These are phyloP conservation scores for Alternaria triticimaculans DNA, from an alignment of 2,329 filamentous ascomycete species.

Conservation along the genomic window DNA sequence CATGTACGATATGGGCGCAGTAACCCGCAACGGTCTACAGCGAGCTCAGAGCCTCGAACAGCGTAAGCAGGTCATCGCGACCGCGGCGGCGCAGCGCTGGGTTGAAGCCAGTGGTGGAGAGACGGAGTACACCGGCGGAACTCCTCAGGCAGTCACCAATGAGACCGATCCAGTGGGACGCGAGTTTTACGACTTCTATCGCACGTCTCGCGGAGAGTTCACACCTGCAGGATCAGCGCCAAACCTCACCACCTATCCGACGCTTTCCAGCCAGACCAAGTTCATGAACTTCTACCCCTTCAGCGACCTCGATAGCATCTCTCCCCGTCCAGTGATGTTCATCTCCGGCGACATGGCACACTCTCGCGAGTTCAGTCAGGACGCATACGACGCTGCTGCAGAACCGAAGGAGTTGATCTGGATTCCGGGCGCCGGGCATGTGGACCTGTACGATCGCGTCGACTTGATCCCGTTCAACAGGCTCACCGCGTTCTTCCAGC, in stretches of 20 bases:
- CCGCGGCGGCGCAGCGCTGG: slow-evolving; percentile 16
- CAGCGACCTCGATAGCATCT: slow-evolving; percentile 38
- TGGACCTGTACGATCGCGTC: slow-evolving; percentile 49
- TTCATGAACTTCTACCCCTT: slow-evolving; percentile 45
- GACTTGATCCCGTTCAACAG: slow-evolving; percentile 46
- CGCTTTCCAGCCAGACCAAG: slow-evolving; percentile 34
- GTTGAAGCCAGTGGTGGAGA: slow-evolving; percentile 14
- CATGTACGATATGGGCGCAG: slow-evolving; percentile 30
- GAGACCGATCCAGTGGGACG: slow-evolving; percentile 24
- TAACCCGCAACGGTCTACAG: slow-evolving; percentile 14
- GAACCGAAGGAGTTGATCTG: slow-evolving; percentile 49
- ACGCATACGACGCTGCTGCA: slow-evolving; percentile 31
- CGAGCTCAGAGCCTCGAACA: slow-evolving; percentile 14
- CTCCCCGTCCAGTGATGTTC: slow-evolving; percentile 39
- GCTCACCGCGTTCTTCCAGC: slow-evolving; percentile 35
- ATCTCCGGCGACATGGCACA: slow-evolving; percentile 34
- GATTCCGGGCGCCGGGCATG: slow-evolving; percentile 44
- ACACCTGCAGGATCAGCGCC: slow-evolving; percentile 21
- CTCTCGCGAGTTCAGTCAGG: slow-evolving; percentile 38
- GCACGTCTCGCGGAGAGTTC: slow-evolving; percentile 38
- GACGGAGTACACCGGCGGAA: slow-evolving; percentile 6
- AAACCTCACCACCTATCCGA: slow-evolving; percentile 41
- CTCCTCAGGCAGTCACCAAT: slow-evolving; percentile 21
- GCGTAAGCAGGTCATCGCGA: slow-evolving; percentile 14
- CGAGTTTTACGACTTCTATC: slow-evolving; percentile 46